Evolutionary conservation across 108 stramenopile species (phyloP).

Genomic region (Skeletonema tropicum): DNA sequence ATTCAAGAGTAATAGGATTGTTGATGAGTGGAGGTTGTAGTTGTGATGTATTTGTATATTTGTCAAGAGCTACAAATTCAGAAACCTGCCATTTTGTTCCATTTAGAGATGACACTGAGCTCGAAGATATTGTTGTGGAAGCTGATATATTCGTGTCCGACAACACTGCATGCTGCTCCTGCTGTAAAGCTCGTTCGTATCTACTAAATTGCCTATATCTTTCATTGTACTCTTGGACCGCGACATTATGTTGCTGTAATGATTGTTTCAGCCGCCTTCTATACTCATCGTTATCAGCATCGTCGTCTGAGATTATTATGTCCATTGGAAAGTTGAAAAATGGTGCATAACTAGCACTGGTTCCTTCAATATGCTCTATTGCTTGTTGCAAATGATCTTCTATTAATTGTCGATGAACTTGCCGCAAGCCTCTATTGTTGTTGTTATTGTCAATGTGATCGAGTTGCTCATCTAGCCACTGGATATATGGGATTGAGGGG

Average conservation of each 20-base stretch:
- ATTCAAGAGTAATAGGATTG: slow-evolving; percentile 17
- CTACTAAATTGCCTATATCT: slow-evolving; percentile 14
- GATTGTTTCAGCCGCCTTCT: slow-evolving; percentile 5
- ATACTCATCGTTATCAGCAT: neutral
- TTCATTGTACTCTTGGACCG: slow-evolving; percentile 23
- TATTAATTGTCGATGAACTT: neutral
- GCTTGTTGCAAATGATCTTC: slow-evolving; percentile 6
- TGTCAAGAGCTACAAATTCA: neutral
- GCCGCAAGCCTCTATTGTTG: neutral
- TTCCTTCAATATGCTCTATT: neutral
- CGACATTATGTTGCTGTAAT: slow-evolving; percentile 2
- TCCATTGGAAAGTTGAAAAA: slow-evolving; percentile 13
- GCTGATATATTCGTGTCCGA: neutral
- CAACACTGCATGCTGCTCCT: neutral
- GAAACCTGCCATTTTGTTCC: slow-evolving; percentile 10
- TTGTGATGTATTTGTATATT: neutral
- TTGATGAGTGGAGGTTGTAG: neutral
- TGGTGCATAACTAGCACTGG: slow-evolving; percentile 21
- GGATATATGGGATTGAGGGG: neutral
- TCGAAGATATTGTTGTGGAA: neutral
- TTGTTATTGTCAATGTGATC: neutral
- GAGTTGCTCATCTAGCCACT: neutral
- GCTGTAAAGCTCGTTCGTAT: slow-evolving; percentile 10
- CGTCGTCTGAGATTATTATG: neutral
- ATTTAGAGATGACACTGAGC: neutral